Percentiles rank a stretch among this genome's conserved stretches.
Evolutionary conservation across 768 basidiomycete species (phyloP).

Genomic region (Pleurotus salmoneostramineus): DNA sequence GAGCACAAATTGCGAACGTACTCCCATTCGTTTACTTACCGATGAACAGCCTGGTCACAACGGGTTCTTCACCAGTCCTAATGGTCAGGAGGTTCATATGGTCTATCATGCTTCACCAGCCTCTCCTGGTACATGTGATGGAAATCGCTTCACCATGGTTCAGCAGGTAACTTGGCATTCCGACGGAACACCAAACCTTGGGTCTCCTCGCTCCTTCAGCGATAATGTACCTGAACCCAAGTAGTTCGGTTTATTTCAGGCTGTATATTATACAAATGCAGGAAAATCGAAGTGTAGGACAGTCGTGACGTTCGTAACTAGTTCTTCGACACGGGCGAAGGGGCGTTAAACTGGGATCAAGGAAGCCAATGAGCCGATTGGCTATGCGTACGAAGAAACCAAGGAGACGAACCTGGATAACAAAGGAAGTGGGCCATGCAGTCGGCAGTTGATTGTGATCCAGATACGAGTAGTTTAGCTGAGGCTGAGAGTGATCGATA

Average conservation of each 20-base stretch:
- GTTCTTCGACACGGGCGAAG: not conserved
- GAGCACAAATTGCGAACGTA: not conserved
- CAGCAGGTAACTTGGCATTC: slow-evolving; percentile 5
- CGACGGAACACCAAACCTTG: slow-evolving; percentile 1
- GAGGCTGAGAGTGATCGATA: not conserved
- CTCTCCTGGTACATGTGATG: slow-evolving; percentile 10
- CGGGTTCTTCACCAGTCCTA: slow-evolving; percentile 28
- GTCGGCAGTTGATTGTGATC: slow-evolving; percentile 8
- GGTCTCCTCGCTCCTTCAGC: not conserved
- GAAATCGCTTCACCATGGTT: slow-evolving; percentile 9
- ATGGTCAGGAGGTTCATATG: slow-evolving; percentile 18
- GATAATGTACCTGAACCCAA: slow-evolving; percentile 1
- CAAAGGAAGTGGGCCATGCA: slow-evolving; percentile 12
- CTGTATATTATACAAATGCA: not conserved
- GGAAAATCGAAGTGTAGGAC: not conserved
- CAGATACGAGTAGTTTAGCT: slow-evolving; percentile 7
- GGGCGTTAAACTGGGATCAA: not conserved
- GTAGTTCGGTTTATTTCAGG: not conserved
- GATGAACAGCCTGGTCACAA: slow-evolving; percentile 28
- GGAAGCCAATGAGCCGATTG: not conserved
- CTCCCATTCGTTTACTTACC: not conserved
- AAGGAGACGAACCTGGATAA: slow-evolving; percentile 12
- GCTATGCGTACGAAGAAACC: not conserved
- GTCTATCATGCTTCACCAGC: slow-evolving; percentile 13
- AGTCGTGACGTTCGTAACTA: not conserved